These are phyloP conservation scores for Xerocomellus intermedius DNA, from an alignment of 768 basidiomycete species.

Conservation along the genomic window DNA sequence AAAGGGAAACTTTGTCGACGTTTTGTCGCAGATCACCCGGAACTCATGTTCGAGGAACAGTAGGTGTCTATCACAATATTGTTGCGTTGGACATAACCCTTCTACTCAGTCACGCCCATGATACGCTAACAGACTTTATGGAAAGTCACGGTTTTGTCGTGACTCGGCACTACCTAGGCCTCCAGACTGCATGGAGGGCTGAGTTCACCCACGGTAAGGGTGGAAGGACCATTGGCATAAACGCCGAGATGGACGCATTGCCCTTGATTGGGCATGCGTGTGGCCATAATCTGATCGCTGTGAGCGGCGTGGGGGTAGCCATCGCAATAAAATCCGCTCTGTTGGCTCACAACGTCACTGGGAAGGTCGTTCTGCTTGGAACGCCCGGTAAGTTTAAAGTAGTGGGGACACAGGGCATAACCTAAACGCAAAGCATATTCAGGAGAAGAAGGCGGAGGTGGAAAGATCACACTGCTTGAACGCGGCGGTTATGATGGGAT, in stretches of 20 bases:
- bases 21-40: slow-evolving; percentile 55
- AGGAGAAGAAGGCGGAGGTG: slow-evolving; percentile 81
- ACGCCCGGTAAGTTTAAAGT: slow-evolving; percentile 56
- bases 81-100: slow-evolving; percentile 5
- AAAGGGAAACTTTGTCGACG: slow-evolving; percentile 5
- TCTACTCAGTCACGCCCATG: slow-evolving; percentile 63
- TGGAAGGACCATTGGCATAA: slow-evolving; percentile 70
- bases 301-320: slow-evolving; percentile 72
- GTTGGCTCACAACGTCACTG: slow-evolving; percentile 57
- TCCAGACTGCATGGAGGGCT: slow-evolving; percentile 77
- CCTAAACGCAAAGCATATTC: slow-evolving; percentile 7
- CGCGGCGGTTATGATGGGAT: slow-evolving; percentile 77
- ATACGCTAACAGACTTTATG: slow-evolving; percentile 68
- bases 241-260: slow-evolving; percentile 73
- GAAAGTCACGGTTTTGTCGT: slow-evolving; percentile 64
- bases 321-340: slow-evolving; percentile 71
- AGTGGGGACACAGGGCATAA: not conserved
- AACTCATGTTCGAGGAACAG: slow-evolving; percentile 65
- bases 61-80: slow-evolving; percentile 29
- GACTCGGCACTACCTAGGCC: slow-evolving; percentile 64
- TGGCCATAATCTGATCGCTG: slow-evolving; percentile 83
- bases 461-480: slow-evolving; percentile 73
- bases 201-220: slow-evolving; percentile 58
- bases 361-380: slow-evolving; percentile 71
- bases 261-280: slow-evolving; percentile 64